phyloP scores from a whole-genome alignment of 345 rosid genomes.

The Eucalyptus virginea region DNA sequence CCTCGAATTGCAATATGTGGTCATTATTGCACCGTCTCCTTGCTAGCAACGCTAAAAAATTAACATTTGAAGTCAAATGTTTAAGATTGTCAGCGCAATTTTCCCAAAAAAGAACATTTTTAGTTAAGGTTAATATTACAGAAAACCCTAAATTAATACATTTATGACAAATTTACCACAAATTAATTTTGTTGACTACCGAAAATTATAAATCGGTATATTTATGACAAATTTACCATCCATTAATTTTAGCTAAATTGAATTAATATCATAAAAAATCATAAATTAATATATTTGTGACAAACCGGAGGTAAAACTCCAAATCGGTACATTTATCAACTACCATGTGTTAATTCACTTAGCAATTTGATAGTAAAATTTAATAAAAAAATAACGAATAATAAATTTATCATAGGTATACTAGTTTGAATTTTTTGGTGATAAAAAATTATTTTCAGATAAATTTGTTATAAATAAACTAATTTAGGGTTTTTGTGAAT shows the following conservation, averaged over 20 bases:
- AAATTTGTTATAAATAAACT: accelerated
- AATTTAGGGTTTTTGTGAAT: background rate
- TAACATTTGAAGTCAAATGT: background rate
- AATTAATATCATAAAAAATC: too few relatives aligned
- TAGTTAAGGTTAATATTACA: accelerated
- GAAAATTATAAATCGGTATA: accelerated
- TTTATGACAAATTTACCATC: accelerated
- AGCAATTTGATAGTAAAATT: accelerated
- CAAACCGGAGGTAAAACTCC: accelerated
- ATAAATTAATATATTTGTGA: accelerated
- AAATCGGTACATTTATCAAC: too few relatives aligned
- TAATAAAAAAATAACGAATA: accelerated
- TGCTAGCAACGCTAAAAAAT: background rate
- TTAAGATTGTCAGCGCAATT: background rate
- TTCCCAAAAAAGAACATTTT: background rate
- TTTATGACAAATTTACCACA: accelerated
- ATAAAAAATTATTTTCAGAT: too few relatives aligned
- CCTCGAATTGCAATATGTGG: background rate
- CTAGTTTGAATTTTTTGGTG: accelerated
- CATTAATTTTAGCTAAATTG: accelerated
- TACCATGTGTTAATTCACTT: accelerated
- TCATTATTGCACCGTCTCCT: background rate
- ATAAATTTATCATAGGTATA: accelerated
- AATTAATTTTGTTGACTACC: accelerated
- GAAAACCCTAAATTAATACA: accelerated